phyloP scores from a whole-genome alignment of 495 filamentous ascomycete species.

The Chaetomidium leptoderma region DNA sequence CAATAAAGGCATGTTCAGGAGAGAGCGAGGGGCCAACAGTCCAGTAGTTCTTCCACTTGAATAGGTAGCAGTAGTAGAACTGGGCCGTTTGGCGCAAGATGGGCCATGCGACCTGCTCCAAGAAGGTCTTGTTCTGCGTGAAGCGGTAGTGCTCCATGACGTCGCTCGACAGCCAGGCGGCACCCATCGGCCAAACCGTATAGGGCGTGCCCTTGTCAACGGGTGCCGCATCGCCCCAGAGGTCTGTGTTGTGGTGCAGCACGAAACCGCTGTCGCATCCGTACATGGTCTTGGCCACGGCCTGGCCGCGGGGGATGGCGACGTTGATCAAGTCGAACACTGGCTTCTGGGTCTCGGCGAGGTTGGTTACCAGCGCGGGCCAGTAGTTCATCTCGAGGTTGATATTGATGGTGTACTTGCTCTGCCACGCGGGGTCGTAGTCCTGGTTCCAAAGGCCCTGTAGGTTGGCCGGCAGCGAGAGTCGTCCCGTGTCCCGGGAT shows the following conservation, averaged over 20 bases:
- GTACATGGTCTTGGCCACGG: conserved; percentile 49
- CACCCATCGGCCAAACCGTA: conserved; percentile 47
- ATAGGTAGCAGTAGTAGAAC: conserved; percentile 20
- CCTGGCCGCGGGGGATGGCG: conserved; percentile 34
- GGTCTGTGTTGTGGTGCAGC: conserved; percentile 48
- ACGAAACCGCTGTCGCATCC: conserved; percentile 44
- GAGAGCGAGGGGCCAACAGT: conserved; percentile 47
- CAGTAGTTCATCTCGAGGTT: conserved; percentile 63
- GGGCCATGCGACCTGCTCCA: conserved; percentile 32
- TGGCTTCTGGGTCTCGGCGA: conserved; percentile 29
- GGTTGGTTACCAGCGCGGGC: conserved; percentile 45
- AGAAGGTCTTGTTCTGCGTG: conserved; percentile 33
- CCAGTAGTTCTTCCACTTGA: conserved; percentile 31
- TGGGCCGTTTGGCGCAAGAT: conserved; percentile 31
- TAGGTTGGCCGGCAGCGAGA: conserved; percentile 49
- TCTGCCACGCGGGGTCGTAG: conserved; percentile 49
- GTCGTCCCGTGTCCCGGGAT: conserved; percentile 12
- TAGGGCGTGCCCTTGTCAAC: conserved; percentile 43
- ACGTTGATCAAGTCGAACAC: conserved; percentile 46
- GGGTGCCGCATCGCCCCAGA: conserved; percentile 49
- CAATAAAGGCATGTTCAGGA: conserved; percentile 47
- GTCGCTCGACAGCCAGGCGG: conserved; percentile 47
- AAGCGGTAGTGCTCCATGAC: conserved; percentile 47
- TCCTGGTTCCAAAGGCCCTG: conserved; percentile 56
- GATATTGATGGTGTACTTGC: conserved; percentile 56